Conservation (phyloP, 1,284 basidiomycete species). For the Sphaerobolus stellatus region DNA sequence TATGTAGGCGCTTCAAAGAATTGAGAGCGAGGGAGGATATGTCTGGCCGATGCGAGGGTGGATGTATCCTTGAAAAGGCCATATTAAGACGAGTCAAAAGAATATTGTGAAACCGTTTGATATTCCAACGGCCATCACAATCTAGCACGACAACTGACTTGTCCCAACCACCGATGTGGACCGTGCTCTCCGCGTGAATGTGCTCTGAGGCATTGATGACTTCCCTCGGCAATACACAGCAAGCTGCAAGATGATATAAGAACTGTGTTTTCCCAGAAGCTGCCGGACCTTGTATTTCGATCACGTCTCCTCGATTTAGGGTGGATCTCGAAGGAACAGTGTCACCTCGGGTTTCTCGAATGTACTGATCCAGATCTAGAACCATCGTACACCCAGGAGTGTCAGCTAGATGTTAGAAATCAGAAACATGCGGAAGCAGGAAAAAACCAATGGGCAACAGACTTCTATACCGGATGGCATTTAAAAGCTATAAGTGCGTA, state of each 20-base stretch:
- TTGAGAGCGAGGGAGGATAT: conserved; percentile 35
- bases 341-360: background rate
- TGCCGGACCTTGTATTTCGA: conserved; percentile 74
- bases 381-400: conserved; percentile 19
- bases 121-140: conserved; percentile 61
- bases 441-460: conserved; percentile 11
- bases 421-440: conserved; percentile 5
- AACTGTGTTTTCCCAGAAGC: conserved; percentile 74
- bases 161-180: conserved; percentile 52
- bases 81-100: conserved; percentile 40
- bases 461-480: conserved; percentile 34
- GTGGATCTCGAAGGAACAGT: conserved; percentile 18
- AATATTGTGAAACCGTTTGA: conserved; percentile 52
- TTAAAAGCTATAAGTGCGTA: conserved; percentile 33
- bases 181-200: conserved; percentile 23
- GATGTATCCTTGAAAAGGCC: conserved; percentile 16
- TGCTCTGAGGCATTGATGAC: conserved; percentile 12
- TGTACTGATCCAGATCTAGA: conserved; percentile 17
- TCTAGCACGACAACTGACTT: conserved; percentile 68
- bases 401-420: conserved; percentile 23
- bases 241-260: conserved; percentile 61
- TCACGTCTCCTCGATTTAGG: conserved; percentile 54
- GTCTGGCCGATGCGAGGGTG: conserved; percentile 20
- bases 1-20: conserved; percentile 53
- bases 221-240: conserved; percentile 53